These are phyloP conservation scores for Emericellopsis atlantica DNA, from an alignment of 2,329 filamentous ascomycete genomes.

Conservation along the genomic window DNA sequence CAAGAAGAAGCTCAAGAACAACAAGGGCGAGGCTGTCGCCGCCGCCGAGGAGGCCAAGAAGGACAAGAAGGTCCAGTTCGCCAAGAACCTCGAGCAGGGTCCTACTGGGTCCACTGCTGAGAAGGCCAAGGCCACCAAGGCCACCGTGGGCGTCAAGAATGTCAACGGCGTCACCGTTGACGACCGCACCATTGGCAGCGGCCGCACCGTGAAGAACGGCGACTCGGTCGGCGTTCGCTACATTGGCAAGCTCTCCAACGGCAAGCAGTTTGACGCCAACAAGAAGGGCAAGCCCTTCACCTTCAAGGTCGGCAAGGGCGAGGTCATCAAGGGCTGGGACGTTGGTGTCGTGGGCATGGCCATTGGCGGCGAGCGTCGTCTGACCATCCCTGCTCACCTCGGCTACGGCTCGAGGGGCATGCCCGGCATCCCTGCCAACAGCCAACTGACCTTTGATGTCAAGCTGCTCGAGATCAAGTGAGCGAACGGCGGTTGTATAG, in stretches of 20 bases:
- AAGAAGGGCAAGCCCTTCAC: conserved; percentile 97
- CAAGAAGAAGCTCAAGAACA: conserved; percentile 97
- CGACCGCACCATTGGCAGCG: conserved; percentile 84
- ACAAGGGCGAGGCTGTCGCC: conserved; percentile 76
- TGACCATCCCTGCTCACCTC: conserved; percentile 76
- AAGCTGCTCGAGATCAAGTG: conserved; percentile 79
- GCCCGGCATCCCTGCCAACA: conserved; percentile 84
- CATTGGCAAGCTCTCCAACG: conserved; percentile 91
- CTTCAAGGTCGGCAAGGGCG: conserved; percentile 87
- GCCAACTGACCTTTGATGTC: conserved; percentile 82
- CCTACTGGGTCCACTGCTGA: conserved; percentile 57
- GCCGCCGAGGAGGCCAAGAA: conserved; percentile 48
- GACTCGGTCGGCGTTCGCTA: conserved; percentile 90
- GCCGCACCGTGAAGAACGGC: conserved; percentile 77
- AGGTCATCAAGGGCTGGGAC: conserved; percentile 99
- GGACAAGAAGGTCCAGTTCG: conserved; percentile 97
- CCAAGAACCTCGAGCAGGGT: conserved; percentile 96
- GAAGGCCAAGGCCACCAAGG: conserved; percentile 25
- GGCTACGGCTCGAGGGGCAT: conserved; percentile 80
- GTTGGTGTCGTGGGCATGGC: conserved; percentile 87
- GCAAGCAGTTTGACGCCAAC: conserved; percentile 96
- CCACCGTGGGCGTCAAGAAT: conserved; percentile 57
- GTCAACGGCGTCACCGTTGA: conserved; percentile 87
- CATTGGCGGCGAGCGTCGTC: conserved; percentile 82
- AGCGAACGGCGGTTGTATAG: conserved; percentile 11